A percentile compares a stretch with the other conserved stretches of the same genome.
Conservation (phyloP, 1,284 basidiomycete genomes). For the Cryptococcus neoformans region DNA sequence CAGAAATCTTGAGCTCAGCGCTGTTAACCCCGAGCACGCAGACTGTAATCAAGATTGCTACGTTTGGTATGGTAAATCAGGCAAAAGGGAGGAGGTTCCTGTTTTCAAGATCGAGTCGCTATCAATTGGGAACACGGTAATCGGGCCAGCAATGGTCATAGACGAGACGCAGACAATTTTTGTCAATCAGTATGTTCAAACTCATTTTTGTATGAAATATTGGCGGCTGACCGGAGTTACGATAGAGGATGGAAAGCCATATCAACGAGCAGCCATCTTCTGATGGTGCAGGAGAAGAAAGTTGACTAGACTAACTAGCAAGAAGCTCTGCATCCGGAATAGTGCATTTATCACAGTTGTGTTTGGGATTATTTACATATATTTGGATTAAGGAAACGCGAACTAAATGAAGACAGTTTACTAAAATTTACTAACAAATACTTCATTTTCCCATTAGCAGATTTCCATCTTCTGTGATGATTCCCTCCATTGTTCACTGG, state of each 20-base stretch:
- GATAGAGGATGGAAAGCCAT: conserved; percentile 8
- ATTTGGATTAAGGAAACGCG: too few species aligned
- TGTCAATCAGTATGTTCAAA: conserved; percentile 50
- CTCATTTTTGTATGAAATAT: conserved; percentile 1
- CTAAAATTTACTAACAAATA: too few species aligned
- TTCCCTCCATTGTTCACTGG: too few species aligned
- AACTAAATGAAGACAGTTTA: too few species aligned
- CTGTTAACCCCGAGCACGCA: conserved; percentile 45
- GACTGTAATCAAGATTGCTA: conserved; percentile 28
- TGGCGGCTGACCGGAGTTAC: not conserved
- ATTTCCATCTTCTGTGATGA: too few species aligned
- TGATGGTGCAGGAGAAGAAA: conserved; percentile 2
- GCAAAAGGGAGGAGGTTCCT: conserved; percentile 60
- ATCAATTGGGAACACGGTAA: conserved; percentile 64
- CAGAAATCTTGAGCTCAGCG: conserved; percentile 23
- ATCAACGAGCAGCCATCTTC: conserved; percentile 10
- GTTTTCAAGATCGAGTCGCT: conserved; percentile 70
- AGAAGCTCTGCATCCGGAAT: too few species aligned
- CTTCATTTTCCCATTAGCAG: too few species aligned
- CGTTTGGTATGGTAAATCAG: conserved; percentile 19
- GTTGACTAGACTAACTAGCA: too few species aligned
- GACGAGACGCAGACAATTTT: conserved; percentile 45
- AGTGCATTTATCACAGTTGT: too few species aligned
- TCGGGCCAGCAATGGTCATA: conserved; percentile 39
- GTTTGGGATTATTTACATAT: too few species aligned